These are phyloP conservation scores for Diaporthe vexans DNA, from an alignment of 2,329 filamentous ascomycete genomes.

Conservation along the genomic window DNA sequence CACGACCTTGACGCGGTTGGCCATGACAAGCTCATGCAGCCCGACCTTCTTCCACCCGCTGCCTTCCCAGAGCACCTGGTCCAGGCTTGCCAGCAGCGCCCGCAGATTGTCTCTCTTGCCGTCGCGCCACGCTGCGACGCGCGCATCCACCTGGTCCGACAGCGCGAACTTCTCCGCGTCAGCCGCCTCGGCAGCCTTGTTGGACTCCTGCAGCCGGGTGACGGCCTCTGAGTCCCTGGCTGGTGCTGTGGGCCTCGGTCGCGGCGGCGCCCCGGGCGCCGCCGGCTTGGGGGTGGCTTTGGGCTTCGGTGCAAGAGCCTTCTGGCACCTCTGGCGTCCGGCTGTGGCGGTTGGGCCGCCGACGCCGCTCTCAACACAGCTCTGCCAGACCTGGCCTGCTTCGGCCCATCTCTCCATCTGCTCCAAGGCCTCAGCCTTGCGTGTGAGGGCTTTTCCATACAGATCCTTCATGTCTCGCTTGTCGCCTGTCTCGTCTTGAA, in stretches of 20 bases:
- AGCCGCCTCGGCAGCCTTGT: constrained; percentile 85
- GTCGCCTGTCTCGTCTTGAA: constrained; percentile 72
- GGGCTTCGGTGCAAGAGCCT: constrained; percentile 81
- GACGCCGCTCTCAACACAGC: constrained; percentile 85
- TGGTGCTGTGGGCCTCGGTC: constrained; percentile 59
- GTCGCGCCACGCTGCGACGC: constrained; percentile 84
- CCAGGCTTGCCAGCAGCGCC: constrained; percentile 87
- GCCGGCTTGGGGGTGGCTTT: constrained; percentile 55
- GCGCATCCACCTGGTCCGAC: constrained; percentile 86
- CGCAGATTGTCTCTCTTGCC: constrained; percentile 94
- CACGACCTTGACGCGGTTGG: constrained; percentile 94
- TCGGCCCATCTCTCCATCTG: constrained; percentile 95
- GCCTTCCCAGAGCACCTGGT: constrained; percentile 90
- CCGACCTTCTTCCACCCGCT: constrained; percentile 98
- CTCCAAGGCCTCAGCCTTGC: constrained; percentile 95
- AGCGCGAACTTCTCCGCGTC: constrained; percentile 96
- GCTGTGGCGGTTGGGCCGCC: constrained; percentile 88
- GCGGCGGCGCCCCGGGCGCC: constrained; percentile 61
- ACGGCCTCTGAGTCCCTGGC: constrained; percentile 81
- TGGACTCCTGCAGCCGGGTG: constrained; percentile 83
- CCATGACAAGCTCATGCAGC: constrained; percentile 91
- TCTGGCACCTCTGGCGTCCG: constrained; percentile 90
- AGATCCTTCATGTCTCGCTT: constrained; percentile 92
- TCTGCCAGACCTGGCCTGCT: constrained; percentile 83
- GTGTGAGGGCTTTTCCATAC: constrained; percentile 91